Conservation (phyloP, 768 basidiomycete genomes). For the Pleurotus pulmonarius region DNA sequence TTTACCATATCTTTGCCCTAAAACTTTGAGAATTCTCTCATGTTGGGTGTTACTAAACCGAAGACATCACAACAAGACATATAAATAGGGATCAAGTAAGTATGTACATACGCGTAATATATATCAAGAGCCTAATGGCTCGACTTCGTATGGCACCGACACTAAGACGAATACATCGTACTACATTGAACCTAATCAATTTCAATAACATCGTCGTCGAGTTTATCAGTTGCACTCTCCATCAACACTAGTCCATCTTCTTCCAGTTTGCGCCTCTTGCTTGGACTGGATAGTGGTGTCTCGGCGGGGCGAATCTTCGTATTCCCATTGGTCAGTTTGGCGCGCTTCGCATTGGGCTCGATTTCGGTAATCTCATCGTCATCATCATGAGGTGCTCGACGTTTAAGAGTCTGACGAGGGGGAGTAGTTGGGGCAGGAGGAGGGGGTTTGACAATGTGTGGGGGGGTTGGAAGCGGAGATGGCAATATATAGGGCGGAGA, state of each 20-base stretch:
- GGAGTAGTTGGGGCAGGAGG: conserved; percentile 38
- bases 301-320: conserved; percentile 15
- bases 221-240: conserved; percentile 49
- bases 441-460: conserved; percentile 34
- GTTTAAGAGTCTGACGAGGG: conserved; percentile 46
- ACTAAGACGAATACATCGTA: background rate
- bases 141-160: background rate
- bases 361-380: conserved; percentile 51
- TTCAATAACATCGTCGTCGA: conserved; percentile 56
- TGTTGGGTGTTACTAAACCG: too few species aligned
- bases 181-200: conserved; percentile 34
- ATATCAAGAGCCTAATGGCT: background rate
- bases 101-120: background rate
- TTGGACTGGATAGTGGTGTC: conserved; percentile 42
- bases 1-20: too few species aligned
- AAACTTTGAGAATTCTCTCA: too few species aligned
- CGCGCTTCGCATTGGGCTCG: conserved; percentile 58
- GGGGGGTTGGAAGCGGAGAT: conserved; percentile 55
- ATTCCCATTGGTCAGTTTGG: conserved; percentile 27
- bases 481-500: conserved; percentile 61
- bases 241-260: conserved; percentile 73
- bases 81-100: background rate
- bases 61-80: background rate
- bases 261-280: conserved; percentile 62
- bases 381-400: conserved; percentile 50